A percentile compares a stretch with the other conserved stretches of the same genome.
These are phyloP conservation scores for Isabelozyma gotoi DNA, from an alignment of 805 yeast genomes.

Conservation along the genomic window DNA sequence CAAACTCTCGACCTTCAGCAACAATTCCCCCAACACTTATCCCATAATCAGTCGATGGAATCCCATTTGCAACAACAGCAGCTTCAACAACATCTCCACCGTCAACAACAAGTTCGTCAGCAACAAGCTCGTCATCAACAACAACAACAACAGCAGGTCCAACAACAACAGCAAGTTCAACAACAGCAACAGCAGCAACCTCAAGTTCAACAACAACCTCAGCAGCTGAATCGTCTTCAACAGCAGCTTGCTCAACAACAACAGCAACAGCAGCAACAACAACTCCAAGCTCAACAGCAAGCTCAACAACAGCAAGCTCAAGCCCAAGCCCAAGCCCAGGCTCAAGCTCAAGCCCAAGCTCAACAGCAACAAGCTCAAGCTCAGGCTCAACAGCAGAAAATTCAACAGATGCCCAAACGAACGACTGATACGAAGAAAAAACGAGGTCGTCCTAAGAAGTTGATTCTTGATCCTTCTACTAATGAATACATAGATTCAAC, in stretches of 20 bases:
- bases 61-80: slow-evolving; percentile 7
- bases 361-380: slow-evolving; percentile 8
- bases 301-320: slow-evolving; percentile 10
- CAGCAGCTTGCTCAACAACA: slow-evolving; percentile 2
- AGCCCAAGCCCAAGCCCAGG: slow-evolving; percentile 6
- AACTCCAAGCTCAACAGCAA: slow-evolving; percentile 9
- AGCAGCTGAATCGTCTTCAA: slow-evolving; percentile 2
- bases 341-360: slow-evolving; percentile 4
- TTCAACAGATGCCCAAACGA: slow-evolving; percentile 1
- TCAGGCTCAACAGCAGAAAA: slow-evolving; percentile 6
- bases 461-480: slow-evolving; percentile 41
- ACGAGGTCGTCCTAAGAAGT: slow-evolving; percentile 43
- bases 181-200: slow-evolving; percentile 9
- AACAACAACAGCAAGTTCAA: slow-evolving; percentile 7
- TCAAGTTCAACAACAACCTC: slow-evolving; percentile 6
- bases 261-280: slow-evolving; percentile 3
- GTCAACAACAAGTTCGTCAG: slow-evolving; percentile 3
- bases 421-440: slow-evolving; percentile 27
- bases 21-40: slow-evolving; percentile 4
- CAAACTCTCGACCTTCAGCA: slow-evolving; percentile 11
- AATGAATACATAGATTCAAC: slow-evolving; percentile 39
- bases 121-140: slow-evolving; percentile 5
- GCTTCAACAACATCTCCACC: slow-evolving; percentile 6
- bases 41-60: background rate
- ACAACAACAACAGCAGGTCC: slow-evolving; percentile 8